phyloP scores from a whole-genome alignment of 257 asterid species.

The Asclepias syriaca region DNA sequence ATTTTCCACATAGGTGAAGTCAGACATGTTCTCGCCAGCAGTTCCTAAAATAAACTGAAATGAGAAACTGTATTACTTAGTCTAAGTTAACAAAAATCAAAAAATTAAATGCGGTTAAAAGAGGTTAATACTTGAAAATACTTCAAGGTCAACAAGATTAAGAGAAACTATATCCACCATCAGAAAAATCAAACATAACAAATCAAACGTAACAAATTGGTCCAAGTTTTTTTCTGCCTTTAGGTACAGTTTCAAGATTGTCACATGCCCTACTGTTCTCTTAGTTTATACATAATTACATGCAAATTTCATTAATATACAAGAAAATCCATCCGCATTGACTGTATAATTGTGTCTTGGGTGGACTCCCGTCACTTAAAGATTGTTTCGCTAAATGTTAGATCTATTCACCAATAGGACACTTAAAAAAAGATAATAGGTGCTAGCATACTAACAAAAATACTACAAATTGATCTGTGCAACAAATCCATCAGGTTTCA shows the following conservation, averaged over 20 bases:
- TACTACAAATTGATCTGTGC: background rate
- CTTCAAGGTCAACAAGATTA: background rate
- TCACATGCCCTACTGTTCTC: background rate
- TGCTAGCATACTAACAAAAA: background rate
- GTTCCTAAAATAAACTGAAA: constrained; percentile 95
- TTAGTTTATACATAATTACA: background rate
- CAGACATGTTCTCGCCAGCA: constrained; percentile 55
- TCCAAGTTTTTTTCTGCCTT: background rate
- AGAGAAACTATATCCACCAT: background rate
- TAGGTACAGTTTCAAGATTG: background rate
- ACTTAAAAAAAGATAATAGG: background rate
- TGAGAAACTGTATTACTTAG: constrained; percentile 85
- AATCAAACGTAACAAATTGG: background rate
- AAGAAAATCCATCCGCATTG: background rate
- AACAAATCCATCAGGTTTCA: background rate
- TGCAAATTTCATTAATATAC: background rate
- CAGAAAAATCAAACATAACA: background rate
- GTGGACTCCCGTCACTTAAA: no score
- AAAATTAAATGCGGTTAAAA: constrained; percentile 10
- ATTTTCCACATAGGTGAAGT: constrained; percentile 86
- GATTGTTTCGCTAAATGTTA: background rate
- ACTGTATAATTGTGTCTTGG: background rate
- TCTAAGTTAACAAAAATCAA: constrained; percentile 35
- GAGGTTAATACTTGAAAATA: constrained; percentile 21
- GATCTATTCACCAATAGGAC: background rate